A percentile compares a stretch with the other conserved stretches of the same genome.
These are phyloP conservation scores for Ceriops zippeliana DNA, from an alignment of 345 rosid genomes.

Conservation along the genomic window DNA sequence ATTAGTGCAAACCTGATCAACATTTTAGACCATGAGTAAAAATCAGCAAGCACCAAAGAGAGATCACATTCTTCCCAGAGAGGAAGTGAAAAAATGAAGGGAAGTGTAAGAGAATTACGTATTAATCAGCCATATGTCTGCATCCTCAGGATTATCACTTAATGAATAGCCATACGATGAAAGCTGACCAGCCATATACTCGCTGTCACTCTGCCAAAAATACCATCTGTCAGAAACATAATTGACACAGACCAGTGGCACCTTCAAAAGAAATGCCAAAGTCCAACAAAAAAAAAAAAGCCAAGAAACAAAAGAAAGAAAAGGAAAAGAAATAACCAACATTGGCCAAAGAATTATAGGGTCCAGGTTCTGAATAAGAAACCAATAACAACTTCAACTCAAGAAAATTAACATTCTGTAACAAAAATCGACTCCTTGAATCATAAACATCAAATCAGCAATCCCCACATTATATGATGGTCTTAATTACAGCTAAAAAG, in stretches of 20 bases:
- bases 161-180: constrained; percentile 85
- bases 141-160: constrained; percentile 79
- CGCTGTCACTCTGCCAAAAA: constrained; percentile 84
- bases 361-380: no score
- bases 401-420: neutral
- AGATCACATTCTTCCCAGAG: neutral
- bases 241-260: neutral
- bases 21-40: neutral
- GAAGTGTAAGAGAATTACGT: constrained; percentile 45
- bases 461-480: neutral
- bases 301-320: neutral
- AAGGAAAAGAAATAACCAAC: neutral
- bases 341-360: no score
- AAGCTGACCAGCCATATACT: constrained; percentile 98
- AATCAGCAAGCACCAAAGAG: neutral
- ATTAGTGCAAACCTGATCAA: no score
- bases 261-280: neutral
- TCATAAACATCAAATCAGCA: neutral
- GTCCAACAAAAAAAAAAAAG: neutral
- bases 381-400: neutral
- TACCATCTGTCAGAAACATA: neutral
- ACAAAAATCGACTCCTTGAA: neutral
- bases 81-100: neutral
- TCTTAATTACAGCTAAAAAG: neutral
- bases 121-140: constrained; percentile 91